Base-by-base conservation (phyloP, 345 rosid genomes). In the Alliaria petiolata region DNA sequence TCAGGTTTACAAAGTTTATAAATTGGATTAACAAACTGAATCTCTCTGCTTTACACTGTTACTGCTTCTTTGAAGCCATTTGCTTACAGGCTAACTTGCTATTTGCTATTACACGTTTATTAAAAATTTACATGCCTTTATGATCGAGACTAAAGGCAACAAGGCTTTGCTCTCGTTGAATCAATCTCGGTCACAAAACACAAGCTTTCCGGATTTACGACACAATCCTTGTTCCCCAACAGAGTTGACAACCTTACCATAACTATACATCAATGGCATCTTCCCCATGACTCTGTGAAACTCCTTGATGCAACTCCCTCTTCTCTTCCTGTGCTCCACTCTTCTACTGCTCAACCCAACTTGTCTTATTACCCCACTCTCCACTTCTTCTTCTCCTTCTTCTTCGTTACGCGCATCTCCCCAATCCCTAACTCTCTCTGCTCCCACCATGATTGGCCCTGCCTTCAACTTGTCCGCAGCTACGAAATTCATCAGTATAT, bases 211-310 rank as follows among this genome's bases (percentile, higher is more conserved):
- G 12, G 83, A 81, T 81, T 87, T 89, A 58, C 70, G 69, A 36
- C 96, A 87, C 47, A 89, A 19, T 0, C 87, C 96, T 77, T 87
- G 96, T 77, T 89, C 96, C 3, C 83, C 86, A 36, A 85, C 87
- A 12, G 96, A 83, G 71, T 83, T 73, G 45, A 87, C 82, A 1
- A 84, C 76, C 64, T 85, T 84, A 15, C 86, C 92, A 15, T 84
- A 89, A 70, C 84, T 83, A 65, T 85, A 89, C 46, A 81, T 8
- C 60, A 87, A 66, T 4, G 90, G 96, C 90, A 87, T 89, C 68
- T 73, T 84, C 47, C 90, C 90, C 73, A 84, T 56, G 5, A 81
- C 67, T 50, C 80, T 83, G 35, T 89, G 92, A 39, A 87, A 87
- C 79, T 83, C 81, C 62, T 38, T 78, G 53, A 87, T 75, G 42